Evolutionary conservation across 106 monocot genomes (phyloP).

Genomic region (Platanthera guangdongensis): DNA sequence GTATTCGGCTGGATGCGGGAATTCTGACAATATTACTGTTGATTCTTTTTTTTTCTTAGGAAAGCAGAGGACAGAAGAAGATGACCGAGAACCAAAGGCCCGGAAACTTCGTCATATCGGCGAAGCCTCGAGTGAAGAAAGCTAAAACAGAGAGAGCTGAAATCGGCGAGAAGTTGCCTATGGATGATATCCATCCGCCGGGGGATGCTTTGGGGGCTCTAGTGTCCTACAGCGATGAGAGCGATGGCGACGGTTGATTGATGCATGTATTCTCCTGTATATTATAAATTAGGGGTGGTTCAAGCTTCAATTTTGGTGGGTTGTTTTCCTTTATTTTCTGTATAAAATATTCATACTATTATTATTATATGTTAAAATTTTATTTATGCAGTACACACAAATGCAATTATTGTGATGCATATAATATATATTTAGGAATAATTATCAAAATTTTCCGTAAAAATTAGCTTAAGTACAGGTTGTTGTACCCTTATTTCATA

Average conservation of each 20-base stretch:
- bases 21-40: background rate
- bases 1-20: background rate
- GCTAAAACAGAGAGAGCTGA: conserved; percentile 27
- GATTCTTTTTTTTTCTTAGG: conserved; percentile 19
- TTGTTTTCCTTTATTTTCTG: no score
- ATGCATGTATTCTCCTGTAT: background rate
- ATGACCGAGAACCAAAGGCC: conserved; percentile 32
- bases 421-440: no score
- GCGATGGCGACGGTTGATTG: conserved; percentile 37
- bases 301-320: no score
- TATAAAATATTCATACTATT: no score
- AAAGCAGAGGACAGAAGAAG: conserved; percentile 21
- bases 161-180: conserved; percentile 12
- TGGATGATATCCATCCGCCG: conserved; percentile 6
- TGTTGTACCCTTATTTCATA: no score
- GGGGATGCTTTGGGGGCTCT: conserved; percentile 28
- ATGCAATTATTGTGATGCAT: no score
- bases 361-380: no score
- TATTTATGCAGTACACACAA: no score
- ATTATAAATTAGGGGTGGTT: background rate
- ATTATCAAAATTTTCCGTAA: no score
- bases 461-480: no score
- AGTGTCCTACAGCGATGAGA: conserved; percentile 77
- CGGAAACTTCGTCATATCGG: conserved; percentile 45
- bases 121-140: conserved; percentile 69